A percentile compares a stretch with the other conserved stretches of the same genome.
phyloP scores from a whole-genome alignment of 495 filamentous ascomycete species.

The Penicillium crystallinum region DNA sequence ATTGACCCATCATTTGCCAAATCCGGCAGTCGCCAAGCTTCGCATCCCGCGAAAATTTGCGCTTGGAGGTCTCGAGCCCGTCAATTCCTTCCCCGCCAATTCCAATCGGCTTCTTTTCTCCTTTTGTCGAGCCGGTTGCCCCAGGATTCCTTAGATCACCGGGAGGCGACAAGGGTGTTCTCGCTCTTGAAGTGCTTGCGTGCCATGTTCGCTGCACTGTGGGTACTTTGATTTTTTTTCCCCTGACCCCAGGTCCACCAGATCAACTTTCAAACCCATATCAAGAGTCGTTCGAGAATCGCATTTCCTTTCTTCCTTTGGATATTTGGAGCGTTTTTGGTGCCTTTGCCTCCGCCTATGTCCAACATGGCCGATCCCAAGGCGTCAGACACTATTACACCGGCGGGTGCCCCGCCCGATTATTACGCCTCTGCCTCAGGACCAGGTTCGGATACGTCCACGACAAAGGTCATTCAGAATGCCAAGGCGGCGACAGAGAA shows the following conservation, averaged over 20 bases:
- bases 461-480: conserved; percentile 35
- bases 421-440: conserved; percentile 15
- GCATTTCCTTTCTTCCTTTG: neutral
- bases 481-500: conserved; percentile 43
- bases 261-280: conserved; percentile 5
- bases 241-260: neutral
- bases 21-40: conserved; percentile 15
- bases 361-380: conserved; percentile 22
- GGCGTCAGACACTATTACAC: conserved; percentile 25
- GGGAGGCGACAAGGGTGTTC: neutral
- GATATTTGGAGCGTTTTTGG: neutral
- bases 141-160: neutral
- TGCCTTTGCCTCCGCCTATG: conserved; percentile 5
- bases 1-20: conserved; percentile 3
- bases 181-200: conserved; percentile 12
- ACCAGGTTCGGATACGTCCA: conserved; percentile 23
- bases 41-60: conserved; percentile 18
- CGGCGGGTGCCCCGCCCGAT: conserved; percentile 15
- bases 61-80: conserved; percentile 9
- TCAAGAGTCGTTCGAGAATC: neutral
- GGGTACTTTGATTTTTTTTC: conserved; percentile 18
- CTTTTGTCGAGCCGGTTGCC: conserved; percentile 7
- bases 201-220: conserved; percentile 19
- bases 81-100: conserved; percentile 14
- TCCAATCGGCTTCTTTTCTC: conserved; percentile 1